phyloP scores from a whole-genome alignment of 345 rosid genomes.

The Melaleuca alternifolia region DNA sequence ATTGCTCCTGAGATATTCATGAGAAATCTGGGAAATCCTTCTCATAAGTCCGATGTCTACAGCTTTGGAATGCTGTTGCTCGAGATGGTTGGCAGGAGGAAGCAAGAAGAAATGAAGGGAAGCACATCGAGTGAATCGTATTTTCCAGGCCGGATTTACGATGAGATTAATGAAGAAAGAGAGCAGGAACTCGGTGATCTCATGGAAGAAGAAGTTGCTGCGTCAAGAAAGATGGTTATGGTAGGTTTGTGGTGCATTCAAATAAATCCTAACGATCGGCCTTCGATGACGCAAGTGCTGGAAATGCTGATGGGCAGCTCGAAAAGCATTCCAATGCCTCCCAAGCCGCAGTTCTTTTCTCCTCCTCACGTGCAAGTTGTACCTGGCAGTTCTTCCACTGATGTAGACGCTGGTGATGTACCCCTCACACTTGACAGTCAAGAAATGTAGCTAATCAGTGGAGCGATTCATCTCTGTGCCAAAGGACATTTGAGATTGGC shows the following conservation, averaged over 20 bases:
- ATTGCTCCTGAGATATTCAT: conserved; percentile 26
- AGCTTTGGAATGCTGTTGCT: conserved; percentile 28
- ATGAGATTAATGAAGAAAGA: background rate
- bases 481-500: background rate
- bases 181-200: background rate
- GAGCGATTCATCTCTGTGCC: background rate
- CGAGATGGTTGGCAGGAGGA: conserved; percentile 14
- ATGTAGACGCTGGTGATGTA: background rate
- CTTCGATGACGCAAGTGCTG: conserved; percentile 17
- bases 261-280: conserved; percentile 18
- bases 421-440: background rate
- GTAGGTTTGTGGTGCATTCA: conserved; percentile 35
- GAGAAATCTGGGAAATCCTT: conserved; percentile 25
- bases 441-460: background rate
- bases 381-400: background rate
- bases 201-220: background rate
- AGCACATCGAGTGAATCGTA: background rate
- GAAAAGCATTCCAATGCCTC: conserved; percentile 16
- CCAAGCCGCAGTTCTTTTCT: conserved; percentile 13
- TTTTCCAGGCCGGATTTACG: conserved; percentile 19
- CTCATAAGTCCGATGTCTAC: conserved; percentile 17
- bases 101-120: background rate
- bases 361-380: background rate
- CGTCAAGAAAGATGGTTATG: conserved; percentile 10
- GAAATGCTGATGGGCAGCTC: conserved; percentile 13